Base-by-base conservation (phyloP, 2,329 filamentous ascomycete genomes). In the Colletotrichum limetticola region DNA sequence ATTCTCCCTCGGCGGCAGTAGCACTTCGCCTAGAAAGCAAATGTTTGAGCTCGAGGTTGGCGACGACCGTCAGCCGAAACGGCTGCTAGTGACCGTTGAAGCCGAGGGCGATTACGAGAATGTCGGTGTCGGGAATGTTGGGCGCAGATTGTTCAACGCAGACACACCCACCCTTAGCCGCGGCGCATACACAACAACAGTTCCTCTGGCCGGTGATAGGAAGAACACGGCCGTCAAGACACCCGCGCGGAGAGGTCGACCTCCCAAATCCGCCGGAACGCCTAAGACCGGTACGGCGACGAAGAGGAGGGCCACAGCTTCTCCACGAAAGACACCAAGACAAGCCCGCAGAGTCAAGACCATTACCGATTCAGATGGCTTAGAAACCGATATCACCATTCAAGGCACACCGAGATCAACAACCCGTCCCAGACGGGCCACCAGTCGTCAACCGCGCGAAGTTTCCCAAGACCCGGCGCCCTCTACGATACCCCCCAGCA, bases 31-130 rank as follows among this genome's bases (percentile, higher is more conserved):
- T 52, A 83, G 87, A 61, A 90, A 89, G 80, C 88, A 86, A 77
- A 89, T 83, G 57, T 90, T 90, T 74, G 86, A 89, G 78, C 85
- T 90, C 42, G 87, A 90, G 74, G 87, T 89, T 30, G 88, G 88
- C 59, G 82, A 87, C 75, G 82, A 83, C 49, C 79, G 78, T 58
- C 84, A 87, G 59, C 87, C 88, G 3, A 87, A 90, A 78, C 85
- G 83, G 70, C 82, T 91, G 56, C 82, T 85, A 57, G 88, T 90
- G 65, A 90, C 89, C 11, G 87, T 90, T 65, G 88, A 91, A 78
- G 86, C 88, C 2, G 85, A 86, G 1, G 77, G 67, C 37, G 75
- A 75, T 35, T 74, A 74, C 46, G 73, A 74, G 26, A 71, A 76
- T 19, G 55, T 78, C 42, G 42, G 42, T 19, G 42, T 49, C 37